These are phyloP conservation scores for Umbilicaria muhlenbergii DNA, from an alignment of 495 filamentous ascomycete species.

Conservation along the genomic window DNA sequence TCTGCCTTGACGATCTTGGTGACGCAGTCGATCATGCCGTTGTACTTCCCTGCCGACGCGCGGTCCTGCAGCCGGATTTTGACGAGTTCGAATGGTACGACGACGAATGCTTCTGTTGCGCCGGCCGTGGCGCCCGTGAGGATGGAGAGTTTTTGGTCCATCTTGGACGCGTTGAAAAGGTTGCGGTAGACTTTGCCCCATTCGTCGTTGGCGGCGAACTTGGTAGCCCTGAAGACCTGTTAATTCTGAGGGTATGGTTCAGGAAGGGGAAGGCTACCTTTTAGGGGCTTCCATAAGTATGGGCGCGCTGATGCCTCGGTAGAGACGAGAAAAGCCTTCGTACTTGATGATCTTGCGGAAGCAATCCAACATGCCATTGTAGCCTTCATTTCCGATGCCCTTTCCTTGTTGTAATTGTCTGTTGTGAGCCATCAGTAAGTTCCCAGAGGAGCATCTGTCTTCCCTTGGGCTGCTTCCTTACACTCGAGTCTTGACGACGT, in stretches of 20 bases:
- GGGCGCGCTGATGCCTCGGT: constrained; percentile 88
- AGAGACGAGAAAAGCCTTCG: constrained; percentile 81
- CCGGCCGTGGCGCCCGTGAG: constrained; percentile 90
- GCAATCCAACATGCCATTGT: constrained; percentile 96
- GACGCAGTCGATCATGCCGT: constrained; percentile 82
- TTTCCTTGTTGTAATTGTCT: constrained; percentile 77
- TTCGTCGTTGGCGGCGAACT: constrained; percentile 96
- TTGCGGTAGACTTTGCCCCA: constrained; percentile 88
- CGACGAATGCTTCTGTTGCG: constrained; percentile 89
- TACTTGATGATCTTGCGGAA: constrained; percentile 89
- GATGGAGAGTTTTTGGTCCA: constrained; percentile 77
- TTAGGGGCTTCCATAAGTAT: constrained; percentile 99
- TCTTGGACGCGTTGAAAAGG: constrained; percentile 65
- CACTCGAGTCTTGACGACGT: constrained; percentile 97
- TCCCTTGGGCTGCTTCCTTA: constrained; percentile 27
- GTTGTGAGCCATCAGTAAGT: constrained; percentile 8
- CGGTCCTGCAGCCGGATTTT: constrained; percentile 95
- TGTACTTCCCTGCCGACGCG: constrained; percentile 87
- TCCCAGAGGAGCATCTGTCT: not conserved
- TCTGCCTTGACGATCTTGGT: constrained; percentile 71
- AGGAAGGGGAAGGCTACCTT: constrained; percentile 25
- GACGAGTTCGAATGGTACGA: constrained; percentile 86
- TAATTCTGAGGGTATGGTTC: constrained; percentile 1
- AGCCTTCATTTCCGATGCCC: constrained; percentile 52
- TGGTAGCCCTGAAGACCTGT: constrained; percentile 51